Percentiles rank a stretch among this genome's conserved stretches.
phyloP scores from a whole-genome alignment of 768 basidiomycete species.

The Lactifluus hygrophoroides region DNA sequence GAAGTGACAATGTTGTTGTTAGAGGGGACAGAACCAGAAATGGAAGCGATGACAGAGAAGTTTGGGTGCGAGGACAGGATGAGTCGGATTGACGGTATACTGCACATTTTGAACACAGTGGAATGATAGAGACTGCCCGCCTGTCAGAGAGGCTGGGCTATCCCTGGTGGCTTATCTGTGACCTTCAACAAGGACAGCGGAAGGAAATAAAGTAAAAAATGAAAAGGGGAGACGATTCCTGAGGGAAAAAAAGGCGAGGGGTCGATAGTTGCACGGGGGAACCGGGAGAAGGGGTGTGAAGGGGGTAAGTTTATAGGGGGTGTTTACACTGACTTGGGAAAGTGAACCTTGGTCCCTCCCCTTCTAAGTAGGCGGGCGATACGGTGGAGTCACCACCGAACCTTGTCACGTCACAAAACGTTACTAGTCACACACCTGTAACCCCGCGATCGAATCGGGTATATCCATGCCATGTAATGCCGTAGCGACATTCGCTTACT shows the following conservation, averaged over 20 bases:
- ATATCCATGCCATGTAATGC: not conserved
- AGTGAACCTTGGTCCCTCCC: slow-evolving; percentile 10
- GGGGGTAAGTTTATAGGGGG: slow-evolving; percentile 17
- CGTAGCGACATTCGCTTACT: not conserved
- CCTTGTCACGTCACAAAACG: slow-evolving; percentile 26
- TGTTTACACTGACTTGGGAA: slow-evolving; percentile 18
- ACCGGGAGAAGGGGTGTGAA: not conserved
- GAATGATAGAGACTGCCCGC: slow-evolving; percentile 27
- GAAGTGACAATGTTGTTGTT: slow-evolving; percentile 3
- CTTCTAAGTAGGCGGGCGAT: slow-evolving; percentile 19
- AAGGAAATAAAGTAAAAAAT: slow-evolving; percentile 10
- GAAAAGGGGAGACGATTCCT: slow-evolving; percentile 3
- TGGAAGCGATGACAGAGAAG: slow-evolving; percentile 16
- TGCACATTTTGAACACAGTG: slow-evolving; percentile 35
- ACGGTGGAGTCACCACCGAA: slow-evolving; percentile 26
- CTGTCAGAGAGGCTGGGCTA: slow-evolving; percentile 37
- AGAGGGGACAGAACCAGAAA: slow-evolving; percentile 16
- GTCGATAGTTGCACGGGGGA: not conserved
- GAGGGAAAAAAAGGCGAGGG: not conserved
- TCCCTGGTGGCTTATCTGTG: slow-evolving; percentile 28
- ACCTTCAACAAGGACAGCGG: slow-evolving; percentile 20
- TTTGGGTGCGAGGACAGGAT: slow-evolving; percentile 24
- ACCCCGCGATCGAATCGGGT: slow-evolving; percentile 16
- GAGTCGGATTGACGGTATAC: slow-evolving; percentile 21
- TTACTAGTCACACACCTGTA: slow-evolving; percentile 1